Conservation (phyloP, 2,329 filamentous ascomycete species). For the Calonectria multiphialidica region DNA sequence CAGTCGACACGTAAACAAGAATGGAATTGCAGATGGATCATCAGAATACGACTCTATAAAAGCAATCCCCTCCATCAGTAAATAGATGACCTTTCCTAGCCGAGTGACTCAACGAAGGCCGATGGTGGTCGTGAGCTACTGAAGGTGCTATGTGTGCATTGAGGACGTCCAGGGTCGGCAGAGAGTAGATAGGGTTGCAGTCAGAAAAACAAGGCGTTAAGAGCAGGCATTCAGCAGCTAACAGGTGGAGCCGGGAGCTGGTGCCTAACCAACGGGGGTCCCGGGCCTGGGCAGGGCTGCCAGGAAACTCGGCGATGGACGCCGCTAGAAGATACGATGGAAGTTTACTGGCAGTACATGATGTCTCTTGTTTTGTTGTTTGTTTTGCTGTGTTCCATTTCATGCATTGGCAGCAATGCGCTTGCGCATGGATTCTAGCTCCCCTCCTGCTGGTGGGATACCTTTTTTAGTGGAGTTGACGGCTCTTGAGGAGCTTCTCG, state of each 20-base stretch:
- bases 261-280: conserved; percentile 5
- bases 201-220: conserved; percentile 11
- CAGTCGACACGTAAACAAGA: background rate
- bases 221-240: background rate
- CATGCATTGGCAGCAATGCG: background rate
- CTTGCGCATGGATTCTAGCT: background rate
- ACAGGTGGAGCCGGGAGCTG: background rate
- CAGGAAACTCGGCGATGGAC: conserved; percentile 8
- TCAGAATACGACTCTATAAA: background rate
- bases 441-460: background rate
- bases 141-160: background rate
- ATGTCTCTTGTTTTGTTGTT: background rate
- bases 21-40: background rate
- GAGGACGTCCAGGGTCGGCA: background rate
- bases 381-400: background rate
- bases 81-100: background rate
- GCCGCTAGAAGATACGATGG: conserved; percentile 24
- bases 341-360: background rate
- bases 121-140: background rate
- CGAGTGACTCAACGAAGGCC: background rate
- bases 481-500: background rate
- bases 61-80: background rate
- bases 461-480: background rate
- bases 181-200: background rate
- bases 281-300: background rate